These are phyloP conservation scores for Cercospora sp. DNA, from an alignment of 2,329 filamentous ascomycete genomes.

Conservation along the genomic window DNA sequence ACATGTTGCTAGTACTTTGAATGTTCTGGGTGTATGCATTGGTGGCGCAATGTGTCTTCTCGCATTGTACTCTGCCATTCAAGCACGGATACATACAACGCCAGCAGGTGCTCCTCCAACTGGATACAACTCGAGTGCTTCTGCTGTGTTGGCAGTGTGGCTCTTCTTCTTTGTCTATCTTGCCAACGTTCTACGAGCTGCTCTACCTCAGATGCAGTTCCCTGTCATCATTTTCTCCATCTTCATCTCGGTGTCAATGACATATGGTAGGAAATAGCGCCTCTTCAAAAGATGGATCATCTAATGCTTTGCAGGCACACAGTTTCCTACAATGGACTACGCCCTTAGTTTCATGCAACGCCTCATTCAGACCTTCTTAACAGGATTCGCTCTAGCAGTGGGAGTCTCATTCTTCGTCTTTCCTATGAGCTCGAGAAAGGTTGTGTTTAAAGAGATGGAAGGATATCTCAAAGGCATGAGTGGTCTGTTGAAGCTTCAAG, in stretches of 20 bases:
- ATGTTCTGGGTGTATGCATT: conserved; percentile 57
- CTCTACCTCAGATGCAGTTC: conserved; percentile 65
- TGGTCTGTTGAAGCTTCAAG: conserved; percentile 60
- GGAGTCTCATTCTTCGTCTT: conserved; percentile 65
- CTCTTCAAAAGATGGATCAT: background rate
- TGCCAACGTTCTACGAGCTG: conserved; percentile 64
- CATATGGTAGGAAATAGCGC: conserved; percentile 49
- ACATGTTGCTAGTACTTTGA: conserved; percentile 63
- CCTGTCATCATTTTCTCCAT: conserved; percentile 70
- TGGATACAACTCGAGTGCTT: conserved; percentile 71
- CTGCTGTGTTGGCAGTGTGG: conserved; percentile 68
- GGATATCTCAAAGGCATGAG: conserved; percentile 59
- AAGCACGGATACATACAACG: conserved; percentile 62
- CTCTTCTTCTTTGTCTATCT: conserved; percentile 70
- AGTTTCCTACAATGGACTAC: conserved; percentile 57
- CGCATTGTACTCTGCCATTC: conserved; percentile 63
- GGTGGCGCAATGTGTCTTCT: conserved; percentile 62
- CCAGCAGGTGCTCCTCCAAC: conserved; percentile 32
- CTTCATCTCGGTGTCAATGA: conserved; percentile 63
- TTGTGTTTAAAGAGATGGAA: conserved; percentile 64
- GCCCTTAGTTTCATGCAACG: conserved; percentile 56
- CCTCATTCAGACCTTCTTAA: conserved; percentile 62
- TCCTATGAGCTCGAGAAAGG: conserved; percentile 63
- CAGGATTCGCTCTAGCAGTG: conserved; percentile 63
- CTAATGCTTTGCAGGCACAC: conserved; percentile 38